A percentile compares a stretch with the other conserved stretches of the same genome.
phyloP scores from a whole-genome alignment of 495 filamentous ascomycete species.

The Cercophora newfieldiana region DNA sequence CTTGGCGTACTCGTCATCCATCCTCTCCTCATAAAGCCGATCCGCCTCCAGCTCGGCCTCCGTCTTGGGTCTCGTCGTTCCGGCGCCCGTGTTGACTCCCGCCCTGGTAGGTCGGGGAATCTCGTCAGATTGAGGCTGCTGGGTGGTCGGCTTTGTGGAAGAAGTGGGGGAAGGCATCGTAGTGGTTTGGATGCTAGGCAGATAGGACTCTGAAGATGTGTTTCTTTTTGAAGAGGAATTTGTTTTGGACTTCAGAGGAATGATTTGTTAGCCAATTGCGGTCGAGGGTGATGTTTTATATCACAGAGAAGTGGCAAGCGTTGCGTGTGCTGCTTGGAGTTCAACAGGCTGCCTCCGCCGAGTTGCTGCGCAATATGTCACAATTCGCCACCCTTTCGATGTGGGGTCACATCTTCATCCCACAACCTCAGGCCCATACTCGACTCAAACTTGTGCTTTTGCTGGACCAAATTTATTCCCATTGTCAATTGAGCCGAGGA shows the following conservation, averaged over 20 bases:
- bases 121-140: not conserved
- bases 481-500: too few species aligned
- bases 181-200: not conserved
- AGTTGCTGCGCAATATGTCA: not conserved
- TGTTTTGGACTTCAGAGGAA: not conserved
- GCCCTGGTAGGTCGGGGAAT: conserved; percentile 31
- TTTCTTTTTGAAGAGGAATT: not conserved
- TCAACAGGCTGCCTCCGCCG: not conserved
- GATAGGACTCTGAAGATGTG: not conserved
- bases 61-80: conserved; percentile 39
- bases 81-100: conserved; percentile 42
- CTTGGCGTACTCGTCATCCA: conserved; percentile 80
- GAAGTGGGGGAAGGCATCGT: conserved; percentile 3
- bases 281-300: not conserved
- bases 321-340: not conserved
- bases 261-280: not conserved
- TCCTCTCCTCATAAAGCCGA: conserved; percentile 65
- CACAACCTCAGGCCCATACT: too few species aligned
- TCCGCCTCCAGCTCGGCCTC: conserved; percentile 55
- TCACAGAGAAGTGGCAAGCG: not conserved
- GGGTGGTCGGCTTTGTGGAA: not conserved
- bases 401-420: not conserved
- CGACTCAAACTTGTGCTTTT: too few species aligned
- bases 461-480: too few species aligned
- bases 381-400: conserved; percentile 1